Conservation (phyloP, 129 eudicot genomes). For the Helianthus annuus region DNA sequence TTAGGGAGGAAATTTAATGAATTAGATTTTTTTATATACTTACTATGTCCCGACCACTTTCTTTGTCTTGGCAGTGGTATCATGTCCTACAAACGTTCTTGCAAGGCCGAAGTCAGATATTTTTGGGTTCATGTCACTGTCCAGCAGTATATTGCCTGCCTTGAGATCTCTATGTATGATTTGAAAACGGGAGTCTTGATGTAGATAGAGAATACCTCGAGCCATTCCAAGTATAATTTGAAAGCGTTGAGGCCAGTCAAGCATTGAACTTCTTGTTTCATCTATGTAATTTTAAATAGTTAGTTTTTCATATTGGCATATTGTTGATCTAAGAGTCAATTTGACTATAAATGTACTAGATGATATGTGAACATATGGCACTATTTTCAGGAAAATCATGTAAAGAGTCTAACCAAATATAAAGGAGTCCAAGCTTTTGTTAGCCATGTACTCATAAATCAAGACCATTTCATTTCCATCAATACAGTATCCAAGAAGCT, state of each 20-base stretch:
- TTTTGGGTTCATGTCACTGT: constrained; percentile 24
- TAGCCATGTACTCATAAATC: constrained; percentile 38
- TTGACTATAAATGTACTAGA: too few species aligned
- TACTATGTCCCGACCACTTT: constrained; percentile 33
- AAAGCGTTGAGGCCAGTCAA: constrained; percentile 8
- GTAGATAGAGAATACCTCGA: constrained; percentile 30
- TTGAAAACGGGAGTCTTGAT: constrained; percentile 31
- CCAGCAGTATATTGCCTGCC: constrained; percentile 23
- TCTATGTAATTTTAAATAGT: constrained; percentile 1
- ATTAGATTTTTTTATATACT: background rate
- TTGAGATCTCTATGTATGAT: constrained; percentile 32
- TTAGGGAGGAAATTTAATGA: background rate
- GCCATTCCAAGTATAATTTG: constrained; percentile 22
- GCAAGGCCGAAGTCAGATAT: constrained; percentile 32
- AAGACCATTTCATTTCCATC: constrained; percentile 25
- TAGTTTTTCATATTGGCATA: background rate
- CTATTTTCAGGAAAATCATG: too few species aligned
- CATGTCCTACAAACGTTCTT: constrained; percentile 26
- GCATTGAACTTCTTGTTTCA: constrained; percentile 19
- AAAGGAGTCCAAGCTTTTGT: constrained; percentile 35
- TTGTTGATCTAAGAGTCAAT: too few species aligned
- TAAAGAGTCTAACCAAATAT: background rate
- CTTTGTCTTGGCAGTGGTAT: constrained; percentile 19
- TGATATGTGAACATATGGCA: too few species aligned
- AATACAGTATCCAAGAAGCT: constrained; percentile 36